phyloP scores from a whole-genome alignment of 1,284 basidiomycete species.

The Fomitopsis pinicola region DNA sequence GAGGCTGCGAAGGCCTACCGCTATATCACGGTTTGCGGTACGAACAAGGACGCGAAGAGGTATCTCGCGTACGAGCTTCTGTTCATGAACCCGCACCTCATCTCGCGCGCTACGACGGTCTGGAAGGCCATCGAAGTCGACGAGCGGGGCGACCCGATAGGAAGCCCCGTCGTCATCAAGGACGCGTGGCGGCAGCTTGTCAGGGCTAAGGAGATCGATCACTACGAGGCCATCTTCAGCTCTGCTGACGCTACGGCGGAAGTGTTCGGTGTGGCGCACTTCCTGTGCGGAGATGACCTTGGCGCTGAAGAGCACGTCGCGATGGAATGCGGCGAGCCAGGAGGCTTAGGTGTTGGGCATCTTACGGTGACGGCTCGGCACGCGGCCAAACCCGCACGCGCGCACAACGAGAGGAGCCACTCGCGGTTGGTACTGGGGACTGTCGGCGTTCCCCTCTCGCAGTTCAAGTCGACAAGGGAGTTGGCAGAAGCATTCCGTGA shows the following conservation, averaged over 20 bases:
- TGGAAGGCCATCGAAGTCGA: slow-evolving; percentile 8
- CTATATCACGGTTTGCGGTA: not conserved
- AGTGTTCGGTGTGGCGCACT: not conserved
- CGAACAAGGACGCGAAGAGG: not conserved
- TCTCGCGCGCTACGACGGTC: slow-evolving; percentile 9
- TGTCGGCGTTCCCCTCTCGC: not conserved
- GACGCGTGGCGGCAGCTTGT: slow-evolving; percentile 12
- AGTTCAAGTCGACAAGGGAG: not conserved
- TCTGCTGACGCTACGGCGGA: not conserved
- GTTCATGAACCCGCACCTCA: not conserved
- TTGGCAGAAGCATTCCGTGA: not conserved
- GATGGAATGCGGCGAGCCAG: not conserved
- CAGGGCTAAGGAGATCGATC: not conserved
- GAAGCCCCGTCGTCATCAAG: slow-evolving; percentile 9
- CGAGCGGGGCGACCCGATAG: not conserved
- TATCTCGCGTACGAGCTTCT: slow-evolving; percentile 3
- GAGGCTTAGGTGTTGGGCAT: not conserved
- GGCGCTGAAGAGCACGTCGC: not conserved
- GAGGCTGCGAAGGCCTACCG: not conserved
- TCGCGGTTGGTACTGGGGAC: not conserved
- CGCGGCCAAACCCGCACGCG: not conserved
- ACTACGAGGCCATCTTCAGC: not conserved
- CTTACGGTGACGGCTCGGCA: not conserved
- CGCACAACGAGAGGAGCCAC: not conserved
- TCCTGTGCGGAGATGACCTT: not conserved